These are phyloP conservation scores for Raphanus hybrid DNA, from an alignment of 441 rosid genomes.

Conservation along the genomic window DNA sequence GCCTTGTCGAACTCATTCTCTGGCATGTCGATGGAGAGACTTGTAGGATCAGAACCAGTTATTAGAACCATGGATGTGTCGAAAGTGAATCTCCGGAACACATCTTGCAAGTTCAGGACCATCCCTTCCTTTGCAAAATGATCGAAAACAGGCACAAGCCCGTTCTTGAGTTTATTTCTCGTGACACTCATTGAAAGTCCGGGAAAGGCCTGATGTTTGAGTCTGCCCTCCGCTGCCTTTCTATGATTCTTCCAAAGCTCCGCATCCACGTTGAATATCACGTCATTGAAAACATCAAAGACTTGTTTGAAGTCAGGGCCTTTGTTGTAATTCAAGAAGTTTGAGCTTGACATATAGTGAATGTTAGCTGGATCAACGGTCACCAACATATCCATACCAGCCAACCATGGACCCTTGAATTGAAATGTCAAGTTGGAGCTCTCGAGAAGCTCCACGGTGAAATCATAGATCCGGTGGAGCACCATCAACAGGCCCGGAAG, in stretches of 20 bases:
- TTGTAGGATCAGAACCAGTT: constrained; percentile 15
- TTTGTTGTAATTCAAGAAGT: constrained; percentile 50
- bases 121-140: constrained; percentile 1
- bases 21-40: constrained; percentile 17
- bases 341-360: constrained; percentile 53
- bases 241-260: background rate
- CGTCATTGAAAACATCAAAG: constrained; percentile 51
- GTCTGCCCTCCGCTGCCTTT: background rate
- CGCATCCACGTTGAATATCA: constrained; percentile 39
- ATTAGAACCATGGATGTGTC: constrained; percentile 12
- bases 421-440: constrained; percentile 34
- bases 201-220: background rate
- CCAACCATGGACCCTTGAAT: constrained; percentile 45
- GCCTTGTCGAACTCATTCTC: background rate
- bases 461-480: constrained; percentile 41
- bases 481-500: constrained; percentile 42
- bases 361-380: constrained; percentile 25
- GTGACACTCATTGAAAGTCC: background rate
- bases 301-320: constrained; percentile 45
- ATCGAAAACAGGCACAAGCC: constrained; percentile 8
- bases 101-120: background rate
- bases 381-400: constrained; percentile 34
- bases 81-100: constrained; percentile 10
- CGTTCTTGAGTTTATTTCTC: background rate
- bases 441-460: constrained; percentile 36